Percentiles rank a stretch among this genome's conserved stretches.
These are phyloP conservation scores for Drechslera avenae DNA, from an alignment of 2,329 filamentous ascomycete genomes.

Conservation along the genomic window DNA sequence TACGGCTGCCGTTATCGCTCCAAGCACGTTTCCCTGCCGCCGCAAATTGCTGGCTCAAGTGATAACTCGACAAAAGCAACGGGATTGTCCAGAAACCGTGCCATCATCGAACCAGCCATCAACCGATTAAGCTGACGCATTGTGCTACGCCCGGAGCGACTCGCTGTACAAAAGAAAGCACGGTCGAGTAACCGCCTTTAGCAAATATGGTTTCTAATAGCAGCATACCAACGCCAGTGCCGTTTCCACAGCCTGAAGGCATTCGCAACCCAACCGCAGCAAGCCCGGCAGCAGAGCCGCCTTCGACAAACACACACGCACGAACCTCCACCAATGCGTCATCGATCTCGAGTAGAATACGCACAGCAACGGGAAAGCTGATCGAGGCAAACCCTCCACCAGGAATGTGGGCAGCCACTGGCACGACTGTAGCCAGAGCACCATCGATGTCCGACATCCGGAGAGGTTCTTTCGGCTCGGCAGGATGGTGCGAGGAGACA, in stretches of 20 bases:
- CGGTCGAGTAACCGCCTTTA: neutral
- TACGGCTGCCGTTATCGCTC: neutral
- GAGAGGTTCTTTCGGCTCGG: conserved; percentile 41
- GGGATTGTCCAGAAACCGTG: conserved; percentile 21
- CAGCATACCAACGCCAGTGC: conserved; percentile 32
- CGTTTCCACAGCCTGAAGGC: conserved; percentile 33
- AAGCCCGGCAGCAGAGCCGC: conserved; percentile 20
- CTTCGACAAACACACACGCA: conserved; percentile 18
- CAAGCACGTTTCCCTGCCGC: conserved; percentile 8
- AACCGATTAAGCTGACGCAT: conserved; percentile 19
- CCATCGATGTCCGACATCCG: conserved; percentile 53
- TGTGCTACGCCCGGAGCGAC: conserved; percentile 8
- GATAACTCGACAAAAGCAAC: conserved; percentile 15
- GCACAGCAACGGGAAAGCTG: conserved; percentile 44
- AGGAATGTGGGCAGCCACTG: conserved; percentile 55
- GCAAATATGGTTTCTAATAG: conserved; percentile 30
- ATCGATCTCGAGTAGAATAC: conserved; percentile 37
- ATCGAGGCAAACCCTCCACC: conserved; percentile 48
- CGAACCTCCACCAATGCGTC: conserved; percentile 44
- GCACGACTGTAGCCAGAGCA: conserved; percentile 48
- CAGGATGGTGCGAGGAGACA: conserved; percentile 42
- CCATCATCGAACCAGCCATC: conserved; percentile 15
- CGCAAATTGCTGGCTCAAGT: conserved; percentile 6
- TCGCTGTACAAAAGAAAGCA: conserved; percentile 9
- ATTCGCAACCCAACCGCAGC: conserved; percentile 15